These are phyloP conservation scores for Heliamphora ciliata DNA, from an alignment of 179 eudicot genomes.

Conservation along the genomic window DNA sequence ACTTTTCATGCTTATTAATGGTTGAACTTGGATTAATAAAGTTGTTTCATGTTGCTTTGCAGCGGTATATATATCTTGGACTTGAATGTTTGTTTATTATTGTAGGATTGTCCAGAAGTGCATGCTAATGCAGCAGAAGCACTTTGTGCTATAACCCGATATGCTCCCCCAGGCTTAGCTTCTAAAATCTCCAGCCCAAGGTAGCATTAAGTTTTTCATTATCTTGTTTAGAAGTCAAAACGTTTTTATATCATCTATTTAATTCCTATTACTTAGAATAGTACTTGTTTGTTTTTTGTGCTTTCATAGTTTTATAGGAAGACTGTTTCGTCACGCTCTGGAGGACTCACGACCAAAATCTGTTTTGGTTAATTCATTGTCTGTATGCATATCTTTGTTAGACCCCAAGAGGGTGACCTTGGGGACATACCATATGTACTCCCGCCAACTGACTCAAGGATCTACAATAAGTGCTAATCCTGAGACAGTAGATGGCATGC, in stretches of 20 bases:
- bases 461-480: constrained; percentile 53
- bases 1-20: not conserved
- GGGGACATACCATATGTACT: constrained; percentile 60
- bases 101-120: constrained; percentile 94
- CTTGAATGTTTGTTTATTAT: constrained; percentile 8
- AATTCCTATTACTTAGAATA: not conserved
- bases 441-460: constrained; percentile 63
- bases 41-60: not conserved
- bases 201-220: constrained; percentile 28
- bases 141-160: constrained; percentile 77
- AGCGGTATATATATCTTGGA: not conserved
- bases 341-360: constrained; percentile 86
- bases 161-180: constrained; percentile 80
- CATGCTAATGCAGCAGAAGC: constrained; percentile 97
- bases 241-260: not conserved
- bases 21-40: not conserved
- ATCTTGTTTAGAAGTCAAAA: not conserved
- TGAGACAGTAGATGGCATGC: constrained; percentile 89
- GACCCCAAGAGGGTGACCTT: constrained; percentile 75
- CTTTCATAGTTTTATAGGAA: constrained; percentile 64
- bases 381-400: constrained; percentile 87
- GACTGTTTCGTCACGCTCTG: constrained; percentile 78
- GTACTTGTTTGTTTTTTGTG: constrained; percentile 14
- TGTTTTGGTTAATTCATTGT: constrained; percentile 81
- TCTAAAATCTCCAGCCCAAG: constrained; percentile 85